Conservation (phyloP, 495 filamentous ascomycete genomes). For the Talaromyces adpressus region DNA sequence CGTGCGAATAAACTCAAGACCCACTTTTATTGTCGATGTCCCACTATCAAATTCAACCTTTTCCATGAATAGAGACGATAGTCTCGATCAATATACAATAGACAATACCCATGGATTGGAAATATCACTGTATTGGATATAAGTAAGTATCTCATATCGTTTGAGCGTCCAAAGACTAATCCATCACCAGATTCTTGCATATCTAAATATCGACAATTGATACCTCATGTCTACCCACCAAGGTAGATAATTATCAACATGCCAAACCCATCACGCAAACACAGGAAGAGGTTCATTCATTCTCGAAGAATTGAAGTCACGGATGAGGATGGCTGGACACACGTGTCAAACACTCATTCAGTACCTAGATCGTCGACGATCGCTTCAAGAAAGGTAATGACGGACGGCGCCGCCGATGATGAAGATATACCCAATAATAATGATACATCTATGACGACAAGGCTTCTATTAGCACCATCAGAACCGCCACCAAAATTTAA, state of each 20-base stretch:
- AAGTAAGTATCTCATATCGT: background rate
- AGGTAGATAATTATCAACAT: conserved; percentile 18
- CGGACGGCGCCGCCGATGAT: conserved; percentile 4
- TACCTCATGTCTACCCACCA: background rate
- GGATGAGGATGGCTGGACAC: conserved; percentile 49
- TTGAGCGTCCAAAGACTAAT: background rate
- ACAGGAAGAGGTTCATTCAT: conserved; percentile 14
- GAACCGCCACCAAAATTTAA: conserved; percentile 30
- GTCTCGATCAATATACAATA: background rate
- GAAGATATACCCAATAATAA: background rate
- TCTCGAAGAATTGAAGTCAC: conserved; percentile 36
- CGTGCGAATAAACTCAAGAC: background rate
- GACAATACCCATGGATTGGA: background rate
- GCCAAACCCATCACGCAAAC: conserved; percentile 43
- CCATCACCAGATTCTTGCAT: background rate
- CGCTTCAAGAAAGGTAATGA: conserved; percentile 8
- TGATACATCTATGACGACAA: background rate
- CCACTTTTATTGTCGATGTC: background rate
- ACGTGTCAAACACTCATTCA: conserved; percentile 25
- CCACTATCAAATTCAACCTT: background rate
- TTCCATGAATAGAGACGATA: background rate
- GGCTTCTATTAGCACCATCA: conserved; percentile 14
- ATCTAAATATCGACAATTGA: background rate
- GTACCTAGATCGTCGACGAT: conserved; percentile 23
- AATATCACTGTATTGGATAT: background rate